Evolutionary conservation across 2,329 filamentous ascomycete species (phyloP).

Genomic region (Pseudocercospora pini-densiflorae): DNA sequence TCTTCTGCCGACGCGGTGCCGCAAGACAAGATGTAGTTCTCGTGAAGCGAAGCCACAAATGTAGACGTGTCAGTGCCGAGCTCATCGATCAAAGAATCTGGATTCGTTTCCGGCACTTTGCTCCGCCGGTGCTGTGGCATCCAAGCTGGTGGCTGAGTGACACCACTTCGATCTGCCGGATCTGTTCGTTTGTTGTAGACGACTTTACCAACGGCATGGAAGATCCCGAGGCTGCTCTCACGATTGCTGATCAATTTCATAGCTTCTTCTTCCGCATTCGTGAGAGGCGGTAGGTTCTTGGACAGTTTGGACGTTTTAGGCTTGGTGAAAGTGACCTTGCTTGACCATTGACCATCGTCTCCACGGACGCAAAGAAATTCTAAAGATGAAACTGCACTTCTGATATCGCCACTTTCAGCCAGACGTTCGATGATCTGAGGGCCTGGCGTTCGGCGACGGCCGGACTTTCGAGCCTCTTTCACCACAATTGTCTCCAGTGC

Average conservation of each 20-base stretch:
- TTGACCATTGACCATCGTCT: slow-evolving; percentile 75
- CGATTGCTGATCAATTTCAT: slow-evolving; percentile 81
- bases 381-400: slow-evolving; percentile 87
- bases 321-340: slow-evolving; percentile 73
- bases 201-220: slow-evolving; percentile 94
- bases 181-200: slow-evolving; percentile 92
- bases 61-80: slow-evolving; percentile 90
- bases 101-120: slow-evolving; percentile 50
- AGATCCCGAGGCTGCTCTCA: slow-evolving; percentile 89
- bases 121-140: slow-evolving; percentile 50
- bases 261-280: slow-evolving; percentile 77
- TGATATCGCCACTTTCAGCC: slow-evolving; percentile 86
- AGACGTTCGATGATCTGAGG: slow-evolving; percentile 77
- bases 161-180: slow-evolving; percentile 41
- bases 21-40: slow-evolving; percentile 91
- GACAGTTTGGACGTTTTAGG: slow-evolving; percentile 69
- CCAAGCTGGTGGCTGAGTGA: slow-evolving; percentile 52
- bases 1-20: slow-evolving; percentile 61
- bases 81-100: slow-evolving; percentile 83
- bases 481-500: slow-evolving; percentile 80
- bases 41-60: slow-evolving; percentile 87
- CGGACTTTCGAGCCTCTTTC: slow-evolving; percentile 83
- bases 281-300: slow-evolving; percentile 63
- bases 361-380: slow-evolving; percentile 90
- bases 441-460: slow-evolving; percentile 74